These are phyloP conservation scores for Penicillium waksmanii DNA, from an alignment of 495 filamentous ascomycete genomes.

Conservation along the genomic window DNA sequence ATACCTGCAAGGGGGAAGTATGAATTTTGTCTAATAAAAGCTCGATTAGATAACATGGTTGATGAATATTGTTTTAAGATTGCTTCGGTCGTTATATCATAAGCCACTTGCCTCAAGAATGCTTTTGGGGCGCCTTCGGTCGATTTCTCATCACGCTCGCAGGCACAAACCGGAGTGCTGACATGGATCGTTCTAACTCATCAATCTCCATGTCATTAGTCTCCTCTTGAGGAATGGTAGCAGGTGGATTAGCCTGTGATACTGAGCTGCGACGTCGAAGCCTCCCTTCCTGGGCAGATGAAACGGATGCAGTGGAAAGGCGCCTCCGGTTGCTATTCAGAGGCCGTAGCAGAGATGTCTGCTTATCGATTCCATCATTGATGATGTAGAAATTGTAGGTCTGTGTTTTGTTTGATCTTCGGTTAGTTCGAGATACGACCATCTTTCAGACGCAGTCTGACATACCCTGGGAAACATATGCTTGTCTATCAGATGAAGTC, in stretches of 20 bases:
- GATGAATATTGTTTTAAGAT: too few relatives aligned
- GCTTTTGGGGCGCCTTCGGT: conserved; percentile 15
- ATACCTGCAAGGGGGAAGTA: neutral
- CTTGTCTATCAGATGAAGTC: conserved; percentile 89
- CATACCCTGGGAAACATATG: conserved; percentile 82
- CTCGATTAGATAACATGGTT: neutral
- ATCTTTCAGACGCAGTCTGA: neutral
- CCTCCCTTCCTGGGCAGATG: conserved; percentile 42
- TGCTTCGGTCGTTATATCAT: neutral
- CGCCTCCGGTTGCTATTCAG: conserved; percentile 49
- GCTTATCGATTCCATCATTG: conserved; percentile 84
- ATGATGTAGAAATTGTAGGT: conserved; percentile 91
- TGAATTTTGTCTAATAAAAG: neutral
- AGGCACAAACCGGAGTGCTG: conserved; percentile 80
- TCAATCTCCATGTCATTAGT: conserved; percentile 65
- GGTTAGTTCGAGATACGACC: neutral
- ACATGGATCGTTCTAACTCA: conserved; percentile 78
- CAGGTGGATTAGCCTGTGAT: conserved; percentile 27
- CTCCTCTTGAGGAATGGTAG: conserved; percentile 2
- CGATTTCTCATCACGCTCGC: conserved; percentile 58
- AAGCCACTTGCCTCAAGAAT: conserved; percentile 6
- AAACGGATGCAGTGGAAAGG: conserved; percentile 50
- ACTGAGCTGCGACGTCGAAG: conserved; percentile 42
- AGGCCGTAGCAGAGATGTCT: conserved; percentile 72
- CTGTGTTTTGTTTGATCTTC: conserved; percentile 27